phyloP scores from a whole-genome alignment of 129 eudicot genomes.

The Ambrosia artemisiifolia region DNA sequence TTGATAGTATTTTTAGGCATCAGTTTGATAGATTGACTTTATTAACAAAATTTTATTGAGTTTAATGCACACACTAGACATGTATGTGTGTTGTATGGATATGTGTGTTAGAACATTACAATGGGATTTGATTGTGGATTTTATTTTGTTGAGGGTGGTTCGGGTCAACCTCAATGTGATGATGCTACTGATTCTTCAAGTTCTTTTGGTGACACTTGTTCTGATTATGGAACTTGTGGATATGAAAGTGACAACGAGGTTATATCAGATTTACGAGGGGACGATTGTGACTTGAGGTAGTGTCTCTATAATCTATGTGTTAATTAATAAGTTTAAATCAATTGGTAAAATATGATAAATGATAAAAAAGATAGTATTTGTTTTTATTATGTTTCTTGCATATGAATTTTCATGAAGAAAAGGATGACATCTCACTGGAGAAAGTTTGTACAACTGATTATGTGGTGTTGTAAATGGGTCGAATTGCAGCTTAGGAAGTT shows the following conservation, averaged over 20 bases:
- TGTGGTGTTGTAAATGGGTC: conserved; percentile 88
- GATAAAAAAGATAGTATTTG: not conserved
- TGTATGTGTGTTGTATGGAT: too few species aligned
- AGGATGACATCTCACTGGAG: conserved; percentile 79
- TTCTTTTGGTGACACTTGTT: conserved; percentile 54
- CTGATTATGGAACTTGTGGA: conserved; percentile 37
- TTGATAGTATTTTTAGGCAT: too few species aligned
- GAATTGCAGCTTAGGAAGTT: conserved; percentile 70
- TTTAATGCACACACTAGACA: too few species aligned
- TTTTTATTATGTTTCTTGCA: not conserved
- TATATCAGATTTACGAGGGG: conserved; percentile 40
- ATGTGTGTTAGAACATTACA: too few species aligned
- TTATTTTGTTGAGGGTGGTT: conserved; percentile 12
- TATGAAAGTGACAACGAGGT: conserved; percentile 48
- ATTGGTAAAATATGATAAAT: not conserved
- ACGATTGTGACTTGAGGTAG: conserved; percentile 50
- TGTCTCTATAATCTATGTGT: not conserved
- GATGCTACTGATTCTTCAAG: conserved; percentile 70
- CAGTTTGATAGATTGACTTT: too few species aligned
- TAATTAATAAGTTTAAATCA: not conserved
- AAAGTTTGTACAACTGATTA: conserved; percentile 55
- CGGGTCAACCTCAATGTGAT: conserved; percentile 22
- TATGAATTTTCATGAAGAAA: conserved; percentile 53
- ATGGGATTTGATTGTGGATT: too few species aligned
- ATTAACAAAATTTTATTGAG: too few species aligned